Conservation (phyloP, 2,329 filamentous ascomycete species). For the Graphilbum sp. region DNA sequence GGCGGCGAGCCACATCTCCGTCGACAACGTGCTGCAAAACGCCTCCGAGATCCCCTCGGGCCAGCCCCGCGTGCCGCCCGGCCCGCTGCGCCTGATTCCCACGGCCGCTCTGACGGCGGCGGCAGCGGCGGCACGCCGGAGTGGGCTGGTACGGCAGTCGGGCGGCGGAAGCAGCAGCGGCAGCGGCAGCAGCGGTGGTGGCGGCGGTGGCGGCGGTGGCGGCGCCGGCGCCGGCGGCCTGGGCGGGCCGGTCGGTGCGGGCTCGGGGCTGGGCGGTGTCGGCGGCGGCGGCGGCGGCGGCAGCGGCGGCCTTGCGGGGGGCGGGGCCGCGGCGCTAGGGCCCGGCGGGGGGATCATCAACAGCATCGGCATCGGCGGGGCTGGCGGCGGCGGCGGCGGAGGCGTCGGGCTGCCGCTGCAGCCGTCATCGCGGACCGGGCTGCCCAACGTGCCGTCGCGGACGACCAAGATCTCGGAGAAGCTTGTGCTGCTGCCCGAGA, state of each 20-base stretch:
- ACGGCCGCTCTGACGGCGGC: constrained; percentile 1
- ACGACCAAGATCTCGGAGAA: constrained; percentile 95
- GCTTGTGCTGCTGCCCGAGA: constrained; percentile 83
- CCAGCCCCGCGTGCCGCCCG: constrained; percentile 65
- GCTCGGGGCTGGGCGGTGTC: constrained; percentile 12
- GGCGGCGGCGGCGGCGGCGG: neutral
- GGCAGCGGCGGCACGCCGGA: constrained; percentile 3
- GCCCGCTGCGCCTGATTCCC: constrained; percentile 23
- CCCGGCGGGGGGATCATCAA: too few relatives aligned
- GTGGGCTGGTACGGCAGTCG: constrained; percentile 3
- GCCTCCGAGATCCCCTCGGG: constrained; percentile 90
- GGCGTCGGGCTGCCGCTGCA: neutral
- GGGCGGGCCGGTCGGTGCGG: neutral
- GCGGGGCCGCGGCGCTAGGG: constrained; percentile 9
- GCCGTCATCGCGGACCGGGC: constrained; percentile 18
- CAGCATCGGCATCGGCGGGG: neutral
- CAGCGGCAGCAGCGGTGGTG: constrained; percentile 8
- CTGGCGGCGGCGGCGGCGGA: neutral
- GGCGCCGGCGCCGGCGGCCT: neutral
- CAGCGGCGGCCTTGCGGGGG: constrained; percentile 15
- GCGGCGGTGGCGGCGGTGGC: constrained; percentile 15
- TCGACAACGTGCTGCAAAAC: constrained; percentile 91
- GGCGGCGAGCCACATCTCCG: constrained; percentile 69
- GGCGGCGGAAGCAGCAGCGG: constrained; percentile 18
- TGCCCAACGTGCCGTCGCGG: constrained; percentile 56